phyloP scores from a whole-genome alignment of 306 rosid genomes.

The Oemleria cerasiformis region DNA sequence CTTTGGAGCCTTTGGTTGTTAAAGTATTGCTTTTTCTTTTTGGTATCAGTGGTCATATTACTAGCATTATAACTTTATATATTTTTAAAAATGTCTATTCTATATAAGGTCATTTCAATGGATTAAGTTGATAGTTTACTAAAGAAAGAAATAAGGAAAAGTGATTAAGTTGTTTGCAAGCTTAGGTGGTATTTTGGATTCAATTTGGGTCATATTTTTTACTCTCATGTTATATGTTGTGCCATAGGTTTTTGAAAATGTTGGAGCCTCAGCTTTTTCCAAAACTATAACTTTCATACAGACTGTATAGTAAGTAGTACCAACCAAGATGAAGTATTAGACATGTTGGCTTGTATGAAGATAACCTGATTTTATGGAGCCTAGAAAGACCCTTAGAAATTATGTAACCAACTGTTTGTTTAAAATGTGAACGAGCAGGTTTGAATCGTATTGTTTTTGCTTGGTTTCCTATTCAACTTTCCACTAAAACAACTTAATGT shows the following conservation, averaged over 20 bases:
- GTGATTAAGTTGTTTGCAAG: neutral
- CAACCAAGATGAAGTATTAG: neutral
- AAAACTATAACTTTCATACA: neutral
- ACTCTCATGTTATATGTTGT: neutral
- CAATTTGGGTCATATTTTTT: neutral
- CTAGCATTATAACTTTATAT: neutral
- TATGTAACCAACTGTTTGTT: neutral
- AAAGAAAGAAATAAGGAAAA: neutral
- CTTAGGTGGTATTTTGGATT: neutral
- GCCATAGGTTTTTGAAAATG: neutral
- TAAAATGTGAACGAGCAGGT: no score
- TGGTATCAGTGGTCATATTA: conserved; percentile 32
- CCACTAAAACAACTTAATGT: neutral
- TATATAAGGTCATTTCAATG: neutral
- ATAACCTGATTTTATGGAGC: neutral
- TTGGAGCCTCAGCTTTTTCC: neutral
- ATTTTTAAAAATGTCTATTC: neutral
- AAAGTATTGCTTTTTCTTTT: conserved; percentile 57
- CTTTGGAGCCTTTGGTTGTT: conserved; percentile 62
- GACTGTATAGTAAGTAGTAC: neutral
- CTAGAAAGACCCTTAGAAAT: neutral
- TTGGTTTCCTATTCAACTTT: neutral
- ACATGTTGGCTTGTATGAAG: neutral
- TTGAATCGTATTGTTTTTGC: neutral
- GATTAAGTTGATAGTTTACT: neutral